Percentiles rank a stretch among this genome's conserved stretches.
Evolutionary conservation across 2,329 filamentous ascomycete species (phyloP).

Genomic region (Fusarium sp.): DNA sequence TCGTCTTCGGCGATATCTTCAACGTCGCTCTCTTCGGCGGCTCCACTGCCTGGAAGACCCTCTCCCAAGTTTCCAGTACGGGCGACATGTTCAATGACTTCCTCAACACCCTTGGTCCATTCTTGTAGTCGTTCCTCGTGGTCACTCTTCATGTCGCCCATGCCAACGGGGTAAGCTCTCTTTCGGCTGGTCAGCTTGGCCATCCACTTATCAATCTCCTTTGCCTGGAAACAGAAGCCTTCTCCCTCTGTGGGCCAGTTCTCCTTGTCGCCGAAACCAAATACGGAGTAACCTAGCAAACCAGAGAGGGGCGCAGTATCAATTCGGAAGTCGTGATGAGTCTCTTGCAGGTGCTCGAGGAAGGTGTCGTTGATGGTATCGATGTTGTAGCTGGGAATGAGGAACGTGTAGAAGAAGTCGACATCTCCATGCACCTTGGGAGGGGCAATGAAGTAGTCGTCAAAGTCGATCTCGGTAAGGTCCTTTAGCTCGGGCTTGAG

Average conservation of each 20-base stretch:
- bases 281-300: constrained; percentile 89
- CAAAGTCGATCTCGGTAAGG: constrained; percentile 87
- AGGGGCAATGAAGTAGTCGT: constrained; percentile 87
- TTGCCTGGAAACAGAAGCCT: constrained; percentile 93
- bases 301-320: constrained; percentile 84
- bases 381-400: constrained; percentile 94
- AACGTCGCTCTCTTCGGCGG: constrained; percentile 85
- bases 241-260: constrained; percentile 92
- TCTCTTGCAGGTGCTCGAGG: constrained; percentile 87
- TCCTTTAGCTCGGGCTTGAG: constrained; percentile 75
- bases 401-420: constrained; percentile 82
- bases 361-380: constrained; percentile 91
- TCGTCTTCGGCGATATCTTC: constrained; percentile 72
- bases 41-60: constrained; percentile 81
- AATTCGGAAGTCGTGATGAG: constrained; percentile 95
- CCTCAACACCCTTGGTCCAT: constrained; percentile 80
- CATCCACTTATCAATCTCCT: constrained; percentile 94
- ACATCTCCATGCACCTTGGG: constrained; percentile 69
- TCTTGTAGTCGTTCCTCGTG: constrained; percentile 74
- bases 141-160: constrained; percentile 86
- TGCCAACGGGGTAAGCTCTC: constrained; percentile 87
- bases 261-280: constrained; percentile 91
- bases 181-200: constrained; percentile 90
- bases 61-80: constrained; percentile 69
- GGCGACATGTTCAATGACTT: constrained; percentile 73